Base-by-base conservation (phyloP, 805 yeast genomes). In the Sungouiozyma ichnusensis region DNA sequence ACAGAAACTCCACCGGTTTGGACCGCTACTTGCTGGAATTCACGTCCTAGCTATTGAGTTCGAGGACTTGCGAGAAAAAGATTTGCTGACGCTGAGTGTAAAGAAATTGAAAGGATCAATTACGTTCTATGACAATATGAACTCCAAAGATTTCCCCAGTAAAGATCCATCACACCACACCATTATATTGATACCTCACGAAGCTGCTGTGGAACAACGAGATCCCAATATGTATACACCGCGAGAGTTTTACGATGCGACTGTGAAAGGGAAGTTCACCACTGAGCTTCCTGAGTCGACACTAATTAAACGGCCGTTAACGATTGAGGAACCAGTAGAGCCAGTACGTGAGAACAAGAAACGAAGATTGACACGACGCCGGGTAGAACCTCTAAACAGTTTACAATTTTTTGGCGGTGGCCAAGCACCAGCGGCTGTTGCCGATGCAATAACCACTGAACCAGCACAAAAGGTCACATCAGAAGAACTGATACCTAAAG, bases 321-420 rank as follows among this genome's bases (percentile, higher is more conserved):
- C 36, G 4, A 16, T 24, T 6, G n/a, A 33, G 32, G 15, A 11
- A 4, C 1, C 43, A 32, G n/a, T n/a, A n/a, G 9, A 24, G 11
- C 29, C 29, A 24, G 29, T 6, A 7, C 29, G 9, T 24, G 29
- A 24, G 3, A 15, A 35, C 8, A 58, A 57, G 42, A 45, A 44
- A 17, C 42, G 55, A 37, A 48, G 60, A 38, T 32, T 53, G 18
- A 51, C 47, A 33, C 47, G 60, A 27, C 44, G 48, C n/a, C 52
- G 48, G 27, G 54, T 66, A 2, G 48, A 62, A 43, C 60, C 67
- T 1, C 47, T 67, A 27, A 64, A 65, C 36, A 60, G 65, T 37
- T 48, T 66, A 33, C 55, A 55, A 24, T 65, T 60, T 47, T 66
- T 67, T 51, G 71, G 65, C 3, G 72, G 71, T 24, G 70, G 71